Percentiles rank a stretch among this genome's conserved stretches.
Conservation (phyloP, 179 eudicot species). For the Pouteria campechiana region DNA sequence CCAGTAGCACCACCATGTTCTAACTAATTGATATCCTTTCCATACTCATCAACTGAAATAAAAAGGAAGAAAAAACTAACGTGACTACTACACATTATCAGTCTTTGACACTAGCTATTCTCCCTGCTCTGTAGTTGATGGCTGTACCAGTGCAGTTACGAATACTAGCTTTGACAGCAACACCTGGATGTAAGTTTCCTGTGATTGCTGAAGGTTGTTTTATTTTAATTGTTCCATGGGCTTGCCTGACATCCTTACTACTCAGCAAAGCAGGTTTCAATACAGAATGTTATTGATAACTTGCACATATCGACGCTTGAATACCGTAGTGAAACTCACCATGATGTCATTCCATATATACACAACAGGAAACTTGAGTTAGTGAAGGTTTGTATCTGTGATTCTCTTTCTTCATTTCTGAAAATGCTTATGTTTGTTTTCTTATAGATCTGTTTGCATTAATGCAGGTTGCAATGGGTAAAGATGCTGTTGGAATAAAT, state of each 20-base stretch:
- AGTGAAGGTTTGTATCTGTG: conserved; percentile 46
- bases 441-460: conserved; percentile 1
- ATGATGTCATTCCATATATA: conserved; percentile 76
- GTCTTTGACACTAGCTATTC: too few relatives aligned
- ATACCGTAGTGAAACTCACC: conserved; percentile 73
- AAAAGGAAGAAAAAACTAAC: too few relatives aligned
- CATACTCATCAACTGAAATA: too few relatives aligned
- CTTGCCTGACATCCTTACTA: conserved; percentile 4
- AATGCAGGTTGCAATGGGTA: conserved; percentile 65
- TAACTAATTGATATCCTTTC: too few relatives aligned
- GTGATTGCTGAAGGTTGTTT: too few relatives aligned
- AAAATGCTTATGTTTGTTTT: not conserved
- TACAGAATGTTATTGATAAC: conserved; percentile 81
- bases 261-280: conserved; percentile 68
- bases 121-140: conserved; percentile 69
- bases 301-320: conserved; percentile 86
- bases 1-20: too few relatives aligned
- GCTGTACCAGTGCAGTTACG: conserved; percentile 63
- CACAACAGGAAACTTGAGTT: conserved; percentile 72
- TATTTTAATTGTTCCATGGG: too few relatives aligned
- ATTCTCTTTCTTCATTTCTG: too few relatives aligned
- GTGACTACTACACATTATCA: too few relatives aligned
- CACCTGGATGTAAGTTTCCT: conserved; percentile 85
- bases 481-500: conserved; percentile 54
- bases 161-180: conserved; percentile 86